These are phyloP conservation scores for Lentinula edodes DNA, from an alignment of 768 basidiomycete genomes.

Conservation along the genomic window DNA sequence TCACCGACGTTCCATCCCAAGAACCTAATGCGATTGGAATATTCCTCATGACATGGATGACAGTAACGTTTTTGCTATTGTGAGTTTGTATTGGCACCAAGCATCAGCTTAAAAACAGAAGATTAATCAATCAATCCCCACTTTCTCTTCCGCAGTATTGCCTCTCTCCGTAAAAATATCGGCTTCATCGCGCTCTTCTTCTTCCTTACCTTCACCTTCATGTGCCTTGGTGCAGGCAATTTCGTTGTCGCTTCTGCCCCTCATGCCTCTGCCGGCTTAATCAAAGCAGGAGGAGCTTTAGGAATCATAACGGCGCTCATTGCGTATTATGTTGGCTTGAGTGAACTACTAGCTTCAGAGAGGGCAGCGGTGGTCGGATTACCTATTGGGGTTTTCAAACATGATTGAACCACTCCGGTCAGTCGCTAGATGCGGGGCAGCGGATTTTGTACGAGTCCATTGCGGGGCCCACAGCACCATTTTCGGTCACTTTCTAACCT, in stretches of 20 bases:
- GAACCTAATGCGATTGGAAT: slow-evolving; percentile 57
- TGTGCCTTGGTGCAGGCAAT: slow-evolving; percentile 9
- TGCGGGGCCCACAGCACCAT: too few relatives aligned
- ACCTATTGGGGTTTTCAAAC: slow-evolving; percentile 19
- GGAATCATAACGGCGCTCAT: slow-evolving; percentile 26
- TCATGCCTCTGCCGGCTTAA: not conserved
- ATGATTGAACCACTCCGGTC: not conserved
- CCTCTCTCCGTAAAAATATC: slow-evolving; percentile 18
- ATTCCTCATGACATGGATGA: slow-evolving; percentile 68
- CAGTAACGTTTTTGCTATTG: slow-evolving; percentile 67
- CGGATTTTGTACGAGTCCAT: too few relatives aligned
- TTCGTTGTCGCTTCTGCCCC: not conserved
- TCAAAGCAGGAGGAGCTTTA: slow-evolving; percentile 16
- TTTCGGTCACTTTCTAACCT: too few relatives aligned
- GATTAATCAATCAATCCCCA: not conserved
- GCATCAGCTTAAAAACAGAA: not conserved
- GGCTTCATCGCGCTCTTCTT: slow-evolving; percentile 16
- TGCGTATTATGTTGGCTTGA: slow-evolving; percentile 27
- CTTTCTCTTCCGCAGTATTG: slow-evolving; percentile 10
- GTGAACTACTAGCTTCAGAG: slow-evolving; percentile 24
- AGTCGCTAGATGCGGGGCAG: too few relatives aligned
- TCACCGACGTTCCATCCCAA: slow-evolving; percentile 26
- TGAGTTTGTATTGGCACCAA: slow-evolving; percentile 23
- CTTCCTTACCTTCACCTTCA: slow-evolving; percentile 14
- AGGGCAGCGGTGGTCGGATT: slow-evolving; percentile 20